phyloP scores from a whole-genome alignment of 257 asterid species.

The Asclepias syriaca region DNA sequence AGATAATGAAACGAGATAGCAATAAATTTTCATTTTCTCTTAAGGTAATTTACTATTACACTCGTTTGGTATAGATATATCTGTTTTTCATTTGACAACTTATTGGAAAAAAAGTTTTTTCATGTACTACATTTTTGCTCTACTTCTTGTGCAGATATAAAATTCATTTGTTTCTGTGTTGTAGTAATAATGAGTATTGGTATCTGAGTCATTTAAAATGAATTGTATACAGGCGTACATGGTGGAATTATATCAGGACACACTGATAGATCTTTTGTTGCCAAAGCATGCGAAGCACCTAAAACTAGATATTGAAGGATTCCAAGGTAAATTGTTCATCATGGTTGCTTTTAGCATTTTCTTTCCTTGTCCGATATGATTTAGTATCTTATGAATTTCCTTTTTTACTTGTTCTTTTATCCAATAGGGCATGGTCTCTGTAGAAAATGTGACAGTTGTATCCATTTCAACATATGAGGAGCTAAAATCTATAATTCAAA shows the following conservation, averaged over 20 bases:
- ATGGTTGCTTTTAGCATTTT: conserved; percentile 15
- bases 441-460: conserved; percentile 66
- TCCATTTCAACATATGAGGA: conserved; percentile 76
- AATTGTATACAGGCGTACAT: conserved; percentile 66
- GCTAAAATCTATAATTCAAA: conserved; percentile 50
- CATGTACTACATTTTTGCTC: not conserved
- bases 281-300: conserved; percentile 64
- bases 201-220: not conserved
- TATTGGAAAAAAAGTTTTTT: not conserved
- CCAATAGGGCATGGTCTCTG: conserved; percentile 84
- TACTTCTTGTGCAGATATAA: not conserved
- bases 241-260: conserved; percentile 95
- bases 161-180: not conserved
- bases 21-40: conserved; percentile 70
- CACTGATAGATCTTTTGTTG: conserved; percentile 69
- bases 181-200: not conserved
- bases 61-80: not conserved
- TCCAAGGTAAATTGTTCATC: conserved; percentile 55
- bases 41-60: conserved; percentile 49
- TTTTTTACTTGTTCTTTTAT: not conserved
- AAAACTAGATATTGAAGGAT: conserved; percentile 84
- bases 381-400: not conserved
- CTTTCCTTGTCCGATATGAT: not conserved
- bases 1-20: conserved; percentile 63
- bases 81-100: not conserved